These are phyloP conservation scores for Elsinoe australis DNA, from an alignment of 2,329 filamentous ascomycete species.

Conservation along the genomic window DNA sequence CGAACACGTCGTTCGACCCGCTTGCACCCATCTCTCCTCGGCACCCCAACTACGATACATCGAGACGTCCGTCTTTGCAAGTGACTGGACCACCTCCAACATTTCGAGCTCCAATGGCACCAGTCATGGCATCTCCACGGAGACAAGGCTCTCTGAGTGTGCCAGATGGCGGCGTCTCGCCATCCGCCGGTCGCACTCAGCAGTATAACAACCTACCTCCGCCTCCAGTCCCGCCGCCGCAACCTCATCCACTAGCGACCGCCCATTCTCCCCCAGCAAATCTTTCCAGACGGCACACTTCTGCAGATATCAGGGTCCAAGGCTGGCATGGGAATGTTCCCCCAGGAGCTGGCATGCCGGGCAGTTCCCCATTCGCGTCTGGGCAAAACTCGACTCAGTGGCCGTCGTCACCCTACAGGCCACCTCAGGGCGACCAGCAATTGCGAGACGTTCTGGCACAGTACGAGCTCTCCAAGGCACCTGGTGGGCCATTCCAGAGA, in stretches of 20 bases:
- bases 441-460: constrained; percentile 55
- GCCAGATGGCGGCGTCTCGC: constrained; percentile 54
- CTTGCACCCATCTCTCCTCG: constrained; percentile 21
- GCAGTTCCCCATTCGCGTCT: constrained; percentile 56
- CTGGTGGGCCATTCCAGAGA: constrained; percentile 35
- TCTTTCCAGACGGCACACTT: constrained; percentile 78
- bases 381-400: constrained; percentile 55
- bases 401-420: constrained; percentile 57
- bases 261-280: constrained; percentile 54
- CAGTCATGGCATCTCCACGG: constrained; percentile 71
- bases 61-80: constrained; percentile 61
- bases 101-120: constrained; percentile 69
- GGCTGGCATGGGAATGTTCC: constrained; percentile 66
- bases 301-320: constrained; percentile 77
- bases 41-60: constrained; percentile 60
- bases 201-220: constrained; percentile 52
- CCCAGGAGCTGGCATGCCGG: constrained; percentile 39
- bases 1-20: constrained; percentile 49
- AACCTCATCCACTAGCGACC: constrained; percentile 51
- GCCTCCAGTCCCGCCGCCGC: constrained; percentile 57
- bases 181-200: constrained; percentile 65
- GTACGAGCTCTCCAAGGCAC: constrained; percentile 55
- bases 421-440: constrained; percentile 49
- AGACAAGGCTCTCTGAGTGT: constrained; percentile 81
- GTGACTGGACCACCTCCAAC: constrained; percentile 55